Evolutionary conservation across 176 grass and related monocot species (phyloP), one percentile per base, ranked within the genome.

Genomic region (Chloris gayana): DNA sequence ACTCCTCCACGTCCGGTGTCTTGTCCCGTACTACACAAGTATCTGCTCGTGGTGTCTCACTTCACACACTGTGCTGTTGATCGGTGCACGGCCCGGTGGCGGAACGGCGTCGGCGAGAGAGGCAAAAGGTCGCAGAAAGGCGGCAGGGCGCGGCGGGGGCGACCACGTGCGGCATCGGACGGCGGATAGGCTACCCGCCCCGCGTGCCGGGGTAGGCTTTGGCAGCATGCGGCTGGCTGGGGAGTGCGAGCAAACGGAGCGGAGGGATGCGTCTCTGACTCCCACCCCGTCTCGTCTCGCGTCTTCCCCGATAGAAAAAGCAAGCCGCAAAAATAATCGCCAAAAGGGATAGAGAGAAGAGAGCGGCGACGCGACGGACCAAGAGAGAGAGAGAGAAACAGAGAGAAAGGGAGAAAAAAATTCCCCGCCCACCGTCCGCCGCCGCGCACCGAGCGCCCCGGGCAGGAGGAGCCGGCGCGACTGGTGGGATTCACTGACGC

Each of bases 91-190:
- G n/a, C n/a, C n/a, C n/a, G n/a, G n/a, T n/a, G 49, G 49, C 49
- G 49, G 49, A 51, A 51, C n/a, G n/a, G n/a, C n/a, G 49, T 15
- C 18, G 4, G 49, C 4, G 49, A 4, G 6, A 11, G 39, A 1
- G 39, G 41, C 9, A 56, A 56, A 22, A 56, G 7, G 19, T 5
- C 14, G 37, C 31, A 8, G 63, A 39, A 67, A 67, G 18, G 56
- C 46, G 57, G 2, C 72, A 79, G 71, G 78, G 35, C 49, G 84
- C 60, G 50, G 61, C 19, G 58, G 67, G 56, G 66, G 73, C 53
- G 71, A 34, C 85, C 87, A 88, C 87, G 87, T 88, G 81, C 69
- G 75, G 63, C 32, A 74, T 80, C 77, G 26, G 84, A 74, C 76
- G 84, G 84, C 76, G 30, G 3, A 44, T 64, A 79, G 30, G 3